Conservation (phyloP, 192 early-diverging fungal genomes). For the Radiomyces spectabilis region DNA sequence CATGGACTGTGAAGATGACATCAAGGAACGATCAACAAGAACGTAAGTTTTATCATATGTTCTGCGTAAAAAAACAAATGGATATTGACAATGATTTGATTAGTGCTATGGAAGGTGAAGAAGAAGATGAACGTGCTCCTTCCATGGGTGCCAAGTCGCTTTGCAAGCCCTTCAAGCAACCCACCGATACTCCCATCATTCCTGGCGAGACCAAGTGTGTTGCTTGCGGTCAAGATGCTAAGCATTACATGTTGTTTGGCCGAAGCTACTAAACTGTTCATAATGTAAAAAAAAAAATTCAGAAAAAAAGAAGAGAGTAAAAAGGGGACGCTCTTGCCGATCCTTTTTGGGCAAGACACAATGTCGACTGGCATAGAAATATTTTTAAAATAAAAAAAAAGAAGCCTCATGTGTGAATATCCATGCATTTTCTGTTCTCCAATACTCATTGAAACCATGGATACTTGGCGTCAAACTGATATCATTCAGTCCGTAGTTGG, state of each 20-base stretch:
- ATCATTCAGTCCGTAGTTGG: no score
- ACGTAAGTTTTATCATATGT: slow-evolving; percentile 46
- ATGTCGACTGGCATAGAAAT: no score
- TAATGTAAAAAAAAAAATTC: no score
- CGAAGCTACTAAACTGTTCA: slow-evolving; percentile 72
- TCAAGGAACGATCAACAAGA: slow-evolving; percentile 87
- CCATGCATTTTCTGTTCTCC: no score
- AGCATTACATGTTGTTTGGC: slow-evolving; percentile 76
- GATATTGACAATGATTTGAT: not conserved
- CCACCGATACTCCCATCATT: slow-evolving; percentile 71
- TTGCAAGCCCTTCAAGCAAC: slow-evolving; percentile 95
- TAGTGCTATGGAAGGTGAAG: slow-evolving; percentile 52
- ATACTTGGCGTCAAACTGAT: no score
- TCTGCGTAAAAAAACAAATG: not conserved
- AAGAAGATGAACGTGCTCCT: slow-evolving; percentile 91
- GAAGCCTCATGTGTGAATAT: no score
- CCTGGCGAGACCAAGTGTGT: slow-evolving; percentile 86
- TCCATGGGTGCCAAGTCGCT: slow-evolving; percentile 99
- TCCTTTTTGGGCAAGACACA: no score
- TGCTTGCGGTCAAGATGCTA: slow-evolving; percentile 70
- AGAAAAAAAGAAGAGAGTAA: no score
- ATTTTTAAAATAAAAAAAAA: no score
- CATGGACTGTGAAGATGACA: slow-evolving; percentile 85
- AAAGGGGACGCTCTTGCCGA: no score
- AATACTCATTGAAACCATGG: no score